These are phyloP conservation scores for Diddensiella santjacobensis DNA, from an alignment of 805 yeast species.

Conservation along the genomic window DNA sequence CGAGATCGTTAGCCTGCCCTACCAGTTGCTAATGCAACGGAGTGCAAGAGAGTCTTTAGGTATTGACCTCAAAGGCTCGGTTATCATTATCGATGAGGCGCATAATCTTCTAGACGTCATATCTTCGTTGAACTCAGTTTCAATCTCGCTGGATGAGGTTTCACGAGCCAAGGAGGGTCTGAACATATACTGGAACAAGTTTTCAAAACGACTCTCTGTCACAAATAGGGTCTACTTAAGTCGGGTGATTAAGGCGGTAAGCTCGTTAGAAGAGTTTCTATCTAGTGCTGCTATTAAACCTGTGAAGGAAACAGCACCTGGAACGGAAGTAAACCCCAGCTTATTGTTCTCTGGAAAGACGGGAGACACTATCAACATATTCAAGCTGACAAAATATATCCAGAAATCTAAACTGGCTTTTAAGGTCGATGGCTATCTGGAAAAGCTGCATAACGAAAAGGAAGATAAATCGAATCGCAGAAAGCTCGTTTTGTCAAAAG, in stretches of 20 bases:
- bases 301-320: conserved; percentile 41
- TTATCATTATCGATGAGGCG: conserved; percentile 87
- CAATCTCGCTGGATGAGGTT: conserved; percentile 51
- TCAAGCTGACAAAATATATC: conserved; percentile 61
- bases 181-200: conserved; percentile 53
- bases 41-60: conserved; percentile 57
- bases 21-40: conserved; percentile 67
- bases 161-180: conserved; percentile 45
- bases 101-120: conserved; percentile 82
- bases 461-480: conserved; percentile 12
- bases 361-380: conserved; percentile 68
- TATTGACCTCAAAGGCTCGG: conserved; percentile 55
- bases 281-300: conserved; percentile 23
- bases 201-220: conserved; percentile 60
- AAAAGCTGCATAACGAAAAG: conserved; percentile 22
- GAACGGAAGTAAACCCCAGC: conserved; percentile 47
- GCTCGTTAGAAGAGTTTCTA: conserved; percentile 49
- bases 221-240: conserved; percentile 67
- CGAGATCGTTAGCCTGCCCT: conserved; percentile 82
- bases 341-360: conserved; percentile 58
- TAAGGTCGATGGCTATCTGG: conserved; percentile 72
- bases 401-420: conserved; percentile 71
- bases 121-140: conserved; percentile 60
- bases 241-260: conserved; percentile 58
- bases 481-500: conserved; percentile 54